These are phyloP conservation scores for Detonula confervacea DNA, from an alignment of 352 stramenopile species.

Conservation along the genomic window DNA sequence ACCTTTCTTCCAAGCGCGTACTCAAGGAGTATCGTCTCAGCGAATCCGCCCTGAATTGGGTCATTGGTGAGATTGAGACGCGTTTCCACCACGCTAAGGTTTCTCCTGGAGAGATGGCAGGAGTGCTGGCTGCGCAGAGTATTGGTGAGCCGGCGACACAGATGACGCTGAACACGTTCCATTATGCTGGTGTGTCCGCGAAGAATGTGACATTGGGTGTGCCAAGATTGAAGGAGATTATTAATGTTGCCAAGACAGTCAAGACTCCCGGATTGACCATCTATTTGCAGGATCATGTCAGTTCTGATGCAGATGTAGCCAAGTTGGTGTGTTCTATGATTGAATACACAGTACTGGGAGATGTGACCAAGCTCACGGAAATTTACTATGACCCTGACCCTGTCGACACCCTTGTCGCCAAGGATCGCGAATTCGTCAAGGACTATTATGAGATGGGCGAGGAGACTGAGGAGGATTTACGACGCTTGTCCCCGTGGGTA, in stretches of 20 bases:
- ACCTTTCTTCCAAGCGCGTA: constrained; percentile 95
- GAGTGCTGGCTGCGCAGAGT: constrained; percentile 98
- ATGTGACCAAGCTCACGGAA: constrained; percentile 96
- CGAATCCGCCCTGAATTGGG: constrained; percentile 94
- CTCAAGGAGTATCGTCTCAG: constrained; percentile 95
- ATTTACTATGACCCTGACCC: constrained; percentile 99
- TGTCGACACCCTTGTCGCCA: constrained; percentile 94
- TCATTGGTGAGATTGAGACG: constrained; percentile 95
- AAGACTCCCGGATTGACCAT: constrained; percentile 97
- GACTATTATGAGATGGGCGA: constrained; percentile 98
- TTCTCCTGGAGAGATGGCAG: constrained; percentile 97
- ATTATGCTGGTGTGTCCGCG: constrained; percentile 98
- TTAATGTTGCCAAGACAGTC: constrained; percentile 98
- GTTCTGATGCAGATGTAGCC: constrained; percentile 79
- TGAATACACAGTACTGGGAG: constrained; percentile 96
- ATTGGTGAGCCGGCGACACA: constrained; percentile 99
- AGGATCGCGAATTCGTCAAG: constrained; percentile 97
- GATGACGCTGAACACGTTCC: constrained; percentile 99
- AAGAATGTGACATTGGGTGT: constrained; percentile 99
- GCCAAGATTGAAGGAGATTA: constrained; percentile 98
- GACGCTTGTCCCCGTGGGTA: constrained; percentile 94
- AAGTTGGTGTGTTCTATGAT: constrained; percentile 90
- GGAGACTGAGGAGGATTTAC: constrained; percentile 92
- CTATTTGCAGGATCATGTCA: constrained; percentile 90
- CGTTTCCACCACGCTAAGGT: constrained; percentile 96